A percentile compares a stretch with the other conserved stretches of the same genome.
Conservation (phyloP, 352 stramenopile genomes). For the Globisporangium yorkense region DNA sequence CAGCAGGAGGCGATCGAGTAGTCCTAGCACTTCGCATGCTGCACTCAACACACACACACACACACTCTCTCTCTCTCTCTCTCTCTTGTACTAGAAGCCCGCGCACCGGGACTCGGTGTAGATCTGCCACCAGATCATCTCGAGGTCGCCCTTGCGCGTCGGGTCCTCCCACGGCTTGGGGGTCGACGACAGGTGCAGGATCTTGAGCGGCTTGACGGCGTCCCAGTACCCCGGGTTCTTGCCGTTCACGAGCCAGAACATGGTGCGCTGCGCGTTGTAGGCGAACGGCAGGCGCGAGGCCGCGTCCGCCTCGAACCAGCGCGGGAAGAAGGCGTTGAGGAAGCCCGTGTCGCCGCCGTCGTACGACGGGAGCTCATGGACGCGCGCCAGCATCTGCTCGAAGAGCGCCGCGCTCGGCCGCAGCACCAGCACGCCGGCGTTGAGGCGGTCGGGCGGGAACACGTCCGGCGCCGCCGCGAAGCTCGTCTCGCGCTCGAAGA, state of each 20-base stretch:
- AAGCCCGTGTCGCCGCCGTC: conserved; percentile 82
- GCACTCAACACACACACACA: not conserved
- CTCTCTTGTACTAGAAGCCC: too few relatives aligned
- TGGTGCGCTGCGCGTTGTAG: conserved; percentile 81
- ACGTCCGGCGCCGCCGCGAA: conserved; percentile 81
- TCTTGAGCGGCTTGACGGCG: conserved; percentile 34
- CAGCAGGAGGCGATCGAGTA: too few relatives aligned
- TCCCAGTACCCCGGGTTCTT: conserved; percentile 74
- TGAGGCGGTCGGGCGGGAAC: conserved; percentile 83
- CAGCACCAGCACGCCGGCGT: conserved; percentile 76
- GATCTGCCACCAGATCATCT: conserved; percentile 40
- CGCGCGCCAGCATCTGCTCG: conserved; percentile 42
- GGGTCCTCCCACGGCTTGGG: conserved; percentile 39
- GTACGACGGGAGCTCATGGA: conserved; percentile 42
- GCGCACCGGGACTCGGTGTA: conserved; percentile 27
- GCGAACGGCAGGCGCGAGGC: conserved; percentile 54
- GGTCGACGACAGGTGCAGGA: conserved; percentile 34
- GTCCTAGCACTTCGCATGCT: too few relatives aligned
- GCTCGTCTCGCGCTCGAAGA: conserved; percentile 44
- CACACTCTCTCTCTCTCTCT: not conserved
- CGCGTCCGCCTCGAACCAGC: conserved; percentile 54
- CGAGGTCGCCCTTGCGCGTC: conserved; percentile 30
- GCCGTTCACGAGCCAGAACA: conserved; percentile 76
- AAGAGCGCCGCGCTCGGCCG: conserved; percentile 38
- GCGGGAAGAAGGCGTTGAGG: conserved; percentile 78